Evolutionary conservation across 2,329 filamentous ascomycete genomes (phyloP), one percentile per base, ranked within the genome.

Genomic region (Botrytis tulipae): DNA sequence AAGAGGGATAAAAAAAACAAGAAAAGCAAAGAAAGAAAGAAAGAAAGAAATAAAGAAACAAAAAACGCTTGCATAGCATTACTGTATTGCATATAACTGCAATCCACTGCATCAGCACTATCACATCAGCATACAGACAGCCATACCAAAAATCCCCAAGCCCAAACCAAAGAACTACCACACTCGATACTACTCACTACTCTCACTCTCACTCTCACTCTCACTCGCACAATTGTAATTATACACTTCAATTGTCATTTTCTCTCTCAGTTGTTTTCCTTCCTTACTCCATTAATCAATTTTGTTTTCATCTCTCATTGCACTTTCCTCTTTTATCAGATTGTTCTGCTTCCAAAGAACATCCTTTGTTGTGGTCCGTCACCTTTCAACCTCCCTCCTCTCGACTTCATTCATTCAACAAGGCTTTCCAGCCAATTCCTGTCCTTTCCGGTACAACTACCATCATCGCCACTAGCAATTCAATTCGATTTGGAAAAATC

Each of bases 401-500:
- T 16, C 44, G 20, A 63, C 42, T 46, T 35, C 51, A 71, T 65
- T 44, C 70, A n/a, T 20, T 32, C 70, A 65, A 25, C 42, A 54
- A 42, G 70, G 59, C 70, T 54, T 14, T 66, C 69, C 32, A 54
- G 60, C 70, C 70, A 44, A 51, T 72, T 67, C 46, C 70, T 72
- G 46, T 66, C 60, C 60, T 67, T 72, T 46, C 70, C 70, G n/a
- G 40, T 71, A 44, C 61, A 40, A 10, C n/a, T 25, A 57, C 22
- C 61, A 29, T 72, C 60, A 12, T 65, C 69, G 16, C 29, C 37
- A 14, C 32, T 25, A 44, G 20, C 42, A 54, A 57, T 7, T 20
- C 46, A 44, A n/a, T 37, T 57, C 29, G 25, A 1, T 22, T 32
- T 66, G 35, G n/a, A 32, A 66, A 29, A 59, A 25, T 25, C n/a